Evolutionary conservation across 176 grass and related monocot genomes (phyloP).

Genomic region (Areca catechu): DNA sequence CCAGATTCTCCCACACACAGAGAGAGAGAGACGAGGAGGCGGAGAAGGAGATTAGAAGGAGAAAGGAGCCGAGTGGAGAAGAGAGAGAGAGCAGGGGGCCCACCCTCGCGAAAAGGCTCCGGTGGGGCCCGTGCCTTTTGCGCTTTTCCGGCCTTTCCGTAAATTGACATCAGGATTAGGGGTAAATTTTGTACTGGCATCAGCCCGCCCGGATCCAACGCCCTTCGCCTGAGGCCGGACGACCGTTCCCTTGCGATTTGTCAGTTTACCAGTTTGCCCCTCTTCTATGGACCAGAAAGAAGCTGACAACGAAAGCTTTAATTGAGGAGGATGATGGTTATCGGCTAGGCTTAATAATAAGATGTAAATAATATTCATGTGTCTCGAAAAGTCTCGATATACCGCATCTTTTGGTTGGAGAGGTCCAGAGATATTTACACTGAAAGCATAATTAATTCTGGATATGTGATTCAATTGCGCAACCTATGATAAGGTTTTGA

Average conservation of each 20-base stretch:
- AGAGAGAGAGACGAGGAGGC: not conserved
- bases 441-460: too few species aligned
- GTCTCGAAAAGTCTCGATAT: too few species aligned
- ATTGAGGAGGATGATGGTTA: too few species aligned
- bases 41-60: not conserved
- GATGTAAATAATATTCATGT: too few species aligned
- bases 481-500: too few species aligned
- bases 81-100: slow-evolving; percentile 10
- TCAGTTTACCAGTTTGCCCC: slow-evolving; percentile 2
- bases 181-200: not conserved
- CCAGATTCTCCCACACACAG: too few species aligned
- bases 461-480: too few species aligned
- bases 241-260: not conserved
- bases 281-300: not conserved
- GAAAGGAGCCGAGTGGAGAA: not conserved
- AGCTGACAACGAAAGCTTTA: too few species aligned
- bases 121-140: slow-evolving; percentile 20
- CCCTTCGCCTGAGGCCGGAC: not conserved
- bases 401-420: too few species aligned
- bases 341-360: too few species aligned
- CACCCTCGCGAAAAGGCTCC: slow-evolving; percentile 21
- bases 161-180: slow-evolving; percentile 23
- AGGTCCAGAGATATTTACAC: too few species aligned
- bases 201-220: not conserved
- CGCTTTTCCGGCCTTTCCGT: slow-evolving; percentile 51